Base-by-base conservation (phyloP, 352 stramenopile species). In the Peronospora destructor region DNA sequence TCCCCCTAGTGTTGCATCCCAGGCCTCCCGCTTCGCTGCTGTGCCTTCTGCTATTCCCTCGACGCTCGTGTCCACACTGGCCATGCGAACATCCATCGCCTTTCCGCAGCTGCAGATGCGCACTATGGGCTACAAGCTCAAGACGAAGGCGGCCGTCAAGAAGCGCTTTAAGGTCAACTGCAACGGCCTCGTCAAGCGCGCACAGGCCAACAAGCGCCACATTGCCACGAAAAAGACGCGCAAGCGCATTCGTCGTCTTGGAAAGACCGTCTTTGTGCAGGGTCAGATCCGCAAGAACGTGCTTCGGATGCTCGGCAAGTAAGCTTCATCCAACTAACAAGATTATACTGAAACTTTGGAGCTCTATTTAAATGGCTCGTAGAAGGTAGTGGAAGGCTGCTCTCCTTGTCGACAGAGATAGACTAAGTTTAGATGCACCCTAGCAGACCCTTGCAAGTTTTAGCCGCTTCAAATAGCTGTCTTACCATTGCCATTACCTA, bases 231-330 rank as follows among this genome's bases (percentile, higher is more conserved):
- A 91, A 60, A 91, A 91, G 73, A 88, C 70, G 35, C 77, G 75
- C 46, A 73, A 89, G 52, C 76, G 76, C 45, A 86, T 91, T 39
- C 74, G 76, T 34, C 76, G 77, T 21, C 71, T 89, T 12, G 78
- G 77, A 32, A 79, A 91, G 64, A 49, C 76, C 13, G 77, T 86
- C 17, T 82, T 85, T 45, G 60, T 89, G 23, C 45, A 76, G 40
- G 75, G 76, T 32, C 64, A 91, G 60, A 85, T 91, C 61, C 76
- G 74, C 55, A 91, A 91, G 71, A 91, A 91, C 69, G 64, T 91
- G 28, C 59, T 89, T 39, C 59, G 53, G 10, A 85, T 91, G 80
- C 68, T 91, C 14, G 54, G 46, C 68, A 78, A 76, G 62, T 63
- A 66, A 34, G 11, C 16, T 14, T n/a, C 19, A 10, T 32, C 16